Evolutionary conservation across 106 monocot genomes (phyloP).

Genomic region (Phalaenopsis aphrodite): DNA sequence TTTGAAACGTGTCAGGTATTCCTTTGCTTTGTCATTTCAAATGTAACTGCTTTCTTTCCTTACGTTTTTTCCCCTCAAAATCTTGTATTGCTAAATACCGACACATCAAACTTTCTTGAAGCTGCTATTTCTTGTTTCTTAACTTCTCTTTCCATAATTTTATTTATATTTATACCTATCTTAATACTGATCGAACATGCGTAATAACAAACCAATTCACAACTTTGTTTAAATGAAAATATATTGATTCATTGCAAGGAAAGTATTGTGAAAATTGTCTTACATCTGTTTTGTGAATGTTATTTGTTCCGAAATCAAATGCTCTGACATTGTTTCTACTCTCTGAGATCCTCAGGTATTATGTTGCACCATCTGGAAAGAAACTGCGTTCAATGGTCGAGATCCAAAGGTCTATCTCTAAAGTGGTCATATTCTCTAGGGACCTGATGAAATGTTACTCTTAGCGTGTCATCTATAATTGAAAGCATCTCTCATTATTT

Average conservation of each 20-base stretch:
- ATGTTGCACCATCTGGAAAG: slow-evolving; percentile 62
- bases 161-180: neutral
- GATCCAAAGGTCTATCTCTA: slow-evolving; percentile 42
- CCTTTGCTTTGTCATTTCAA: neutral
- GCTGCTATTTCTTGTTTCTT: neutral
- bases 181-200: neutral
- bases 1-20: neutral
- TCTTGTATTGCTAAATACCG: neutral
- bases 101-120: neutral
- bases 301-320: neutral
- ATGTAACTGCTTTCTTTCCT: neutral
- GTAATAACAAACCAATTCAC: neutral
- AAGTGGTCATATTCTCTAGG: neutral
- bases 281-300: slow-evolving; percentile 7
- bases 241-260: neutral
- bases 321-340: neutral
- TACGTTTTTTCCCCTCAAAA: neutral
- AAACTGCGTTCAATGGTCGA: slow-evolving; percentile 73
- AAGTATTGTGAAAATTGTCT: neutral
- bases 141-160: neutral
- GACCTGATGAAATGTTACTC: neutral
- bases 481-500: neutral
- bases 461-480: neutral
- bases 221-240: slow-evolving; percentile 4
- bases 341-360: slow-evolving; percentile 49